Base-by-base conservation (phyloP, 257 asterid genomes). In the Leonotis leonurus region DNA sequence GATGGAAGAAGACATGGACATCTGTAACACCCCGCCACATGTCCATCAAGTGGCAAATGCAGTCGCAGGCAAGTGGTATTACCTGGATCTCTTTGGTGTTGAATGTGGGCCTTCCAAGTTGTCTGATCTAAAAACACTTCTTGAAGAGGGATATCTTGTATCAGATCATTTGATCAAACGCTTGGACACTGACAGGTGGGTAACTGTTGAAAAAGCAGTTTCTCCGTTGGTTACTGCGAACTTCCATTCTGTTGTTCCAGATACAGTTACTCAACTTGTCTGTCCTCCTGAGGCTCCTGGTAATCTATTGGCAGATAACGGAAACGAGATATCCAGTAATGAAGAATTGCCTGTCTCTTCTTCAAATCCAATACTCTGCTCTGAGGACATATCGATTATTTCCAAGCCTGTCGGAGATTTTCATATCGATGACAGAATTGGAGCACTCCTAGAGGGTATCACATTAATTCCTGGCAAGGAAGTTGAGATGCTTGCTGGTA, bases 1-100 rank as follows among this genome's bases (percentile, higher is more conserved):
- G 43, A 93, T 93, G 99, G 99, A 93, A 75, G 99, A 89, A 73
- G 99, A 93, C 74, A 93, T 93, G 99, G 99, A 93, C 74, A 93
- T 93, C 36, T 89, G 99, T 75, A 75, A 89, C 69, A 93, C 99
- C 22, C 99, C 99, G 0, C 99, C 99, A n/a, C 99, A 89, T 70
- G 83, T 63, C 60, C 82, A 94, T 27, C 72, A 67, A 49, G 78
- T 74, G 67, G 70, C 76, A 29, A 82, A 82, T 82, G 80, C 85
- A 54, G 70, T 65, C 72, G 18, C 80, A 8, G 99, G 96, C n/a
- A 93, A 93, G 74, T 93, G 99, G 97, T 80, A 73, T 71, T 89
- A 89, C 78, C 80, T 89, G 60, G 97, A 93, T 75, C 83, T 81
- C 55, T 74, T 66, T 59, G 99, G 99, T 40, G 77, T 71, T 29